phyloP scores from a whole-genome alignment of 306 rosid species.

The Fagus sylvatica region DNA sequence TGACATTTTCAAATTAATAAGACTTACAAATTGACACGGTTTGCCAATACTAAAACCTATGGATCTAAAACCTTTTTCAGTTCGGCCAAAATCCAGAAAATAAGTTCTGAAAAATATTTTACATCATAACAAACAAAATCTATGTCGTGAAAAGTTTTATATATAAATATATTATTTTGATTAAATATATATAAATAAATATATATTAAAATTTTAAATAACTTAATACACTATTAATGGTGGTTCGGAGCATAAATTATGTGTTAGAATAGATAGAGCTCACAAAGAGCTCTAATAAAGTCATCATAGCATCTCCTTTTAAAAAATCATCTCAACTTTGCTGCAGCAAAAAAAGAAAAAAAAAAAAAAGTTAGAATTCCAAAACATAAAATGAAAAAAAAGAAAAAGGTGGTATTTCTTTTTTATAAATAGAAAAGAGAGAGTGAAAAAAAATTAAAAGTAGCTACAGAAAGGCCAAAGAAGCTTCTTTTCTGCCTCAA shows the following conservation, averaged over 20 bases:
- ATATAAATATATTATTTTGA: no score
- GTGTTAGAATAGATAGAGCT: neutral
- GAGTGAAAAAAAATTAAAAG: slow-evolving; percentile 16
- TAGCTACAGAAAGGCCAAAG: slow-evolving; percentile 45
- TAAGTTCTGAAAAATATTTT: no score
- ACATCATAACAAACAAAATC: no score
- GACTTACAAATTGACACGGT: no score
- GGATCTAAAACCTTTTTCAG: no score
- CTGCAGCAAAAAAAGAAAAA: neutral
- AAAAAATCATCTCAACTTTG: neutral
- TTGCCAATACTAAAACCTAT: no score
- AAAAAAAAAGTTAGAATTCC: neutral
- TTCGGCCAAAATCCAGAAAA: no score
- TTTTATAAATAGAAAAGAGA: neutral
- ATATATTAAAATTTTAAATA: no score
- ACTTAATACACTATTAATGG: no score
- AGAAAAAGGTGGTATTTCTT: neutral
- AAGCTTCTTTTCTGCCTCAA: slow-evolving; percentile 56
- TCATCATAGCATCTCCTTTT: neutral
- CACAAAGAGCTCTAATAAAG: neutral
- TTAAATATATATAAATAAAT: no score
- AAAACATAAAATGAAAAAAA: neutral
- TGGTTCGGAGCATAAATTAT: neutral
- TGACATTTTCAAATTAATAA: no score
- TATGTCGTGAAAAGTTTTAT: no score